Evolutionary conservation across 495 filamentous ascomycete species (phyloP), one percentile per base, ranked within the genome.

Genomic region (Parmelia sp.): DNA sequence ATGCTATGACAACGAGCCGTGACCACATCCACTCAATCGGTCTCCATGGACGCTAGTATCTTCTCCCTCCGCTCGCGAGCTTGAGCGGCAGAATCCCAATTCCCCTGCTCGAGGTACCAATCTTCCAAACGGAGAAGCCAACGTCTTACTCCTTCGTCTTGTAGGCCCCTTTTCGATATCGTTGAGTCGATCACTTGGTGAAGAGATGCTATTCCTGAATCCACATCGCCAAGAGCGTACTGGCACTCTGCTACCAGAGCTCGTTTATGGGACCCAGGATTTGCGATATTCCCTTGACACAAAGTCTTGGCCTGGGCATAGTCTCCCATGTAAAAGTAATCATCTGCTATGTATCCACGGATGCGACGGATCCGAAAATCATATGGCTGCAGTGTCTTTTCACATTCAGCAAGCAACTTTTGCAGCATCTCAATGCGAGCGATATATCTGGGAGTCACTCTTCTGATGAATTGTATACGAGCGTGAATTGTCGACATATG

Each of bases 31-130:
- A n/a, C n/a, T 62, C 21, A 44, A 12, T 36, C 35, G 12, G n/a
- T 27, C 1, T 44, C 19, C 15, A 57, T 19, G 19, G 39, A 37
- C 14, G 33, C 25, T 23, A 57, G 29, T 17, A 37, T 25, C 11
- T 57, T 47, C 31, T 42, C 0, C 29, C 51, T 27, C 37, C 25
- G 15, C 8, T 37, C 39, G 27, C 53, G 49, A 7, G 11, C 21
- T 36, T 63, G 25, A 60, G 49, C 71, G 71, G 33, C 68, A 44
- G 36, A 73, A 65, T 35, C 71, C 62, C 59, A 62, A 23, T 65
- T 78, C 75, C 42, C 65, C 63, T 23, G 69, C 35, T 60, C 47
- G n/a, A 56, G 29, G 23, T 44, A 7, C 63, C 45, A 65, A 3
- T 17, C 37, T 37, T 65, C 63, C 29, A 65, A 14, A 0, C 1